Evolutionary conservation across 2,329 filamentous ascomycete genomes (phyloP).

Genomic region (Hymenoscyphus occultus): DNA sequence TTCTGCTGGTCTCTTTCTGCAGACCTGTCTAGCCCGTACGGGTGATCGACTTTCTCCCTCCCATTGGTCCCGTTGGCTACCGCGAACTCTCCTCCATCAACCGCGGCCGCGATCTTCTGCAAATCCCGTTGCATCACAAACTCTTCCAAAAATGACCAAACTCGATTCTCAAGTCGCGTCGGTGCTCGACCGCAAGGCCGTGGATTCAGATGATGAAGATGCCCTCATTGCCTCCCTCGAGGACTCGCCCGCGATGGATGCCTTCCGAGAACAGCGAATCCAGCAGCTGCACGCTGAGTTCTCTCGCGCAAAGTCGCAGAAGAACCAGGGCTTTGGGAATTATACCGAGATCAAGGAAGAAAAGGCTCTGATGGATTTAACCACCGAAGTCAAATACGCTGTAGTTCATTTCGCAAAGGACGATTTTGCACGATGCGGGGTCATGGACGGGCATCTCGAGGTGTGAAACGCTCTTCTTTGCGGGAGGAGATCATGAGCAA

Average conservation of each 20-base stretch:
- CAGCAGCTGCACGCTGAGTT: conserved; percentile 57
- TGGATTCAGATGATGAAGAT: conserved; percentile 51
- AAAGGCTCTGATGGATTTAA: conserved; percentile 51
- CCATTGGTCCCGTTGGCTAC: background rate
- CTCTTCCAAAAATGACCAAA: conserved; percentile 38
- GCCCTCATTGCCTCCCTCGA: conserved; percentile 55
- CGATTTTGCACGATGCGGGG: conserved; percentile 41
- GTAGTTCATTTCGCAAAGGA: conserved; percentile 43
- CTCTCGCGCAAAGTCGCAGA: conserved; percentile 49
- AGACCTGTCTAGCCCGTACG: background rate
- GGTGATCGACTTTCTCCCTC: background rate
- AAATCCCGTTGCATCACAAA: conserved; percentile 12
- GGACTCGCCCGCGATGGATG: conserved; percentile 50
- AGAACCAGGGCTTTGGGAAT: conserved; percentile 48
- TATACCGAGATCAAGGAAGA: conserved; percentile 57
- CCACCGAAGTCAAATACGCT: conserved; percentile 39
- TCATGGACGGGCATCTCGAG: conserved; percentile 42
- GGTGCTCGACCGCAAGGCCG: conserved; percentile 40
- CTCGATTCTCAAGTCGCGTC: conserved; percentile 50
- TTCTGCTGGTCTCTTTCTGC: background rate
- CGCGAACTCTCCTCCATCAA: conserved; percentile 9
- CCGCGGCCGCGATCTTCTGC: conserved; percentile 15
- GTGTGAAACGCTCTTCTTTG: conserved; percentile 18
- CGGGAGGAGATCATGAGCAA: background rate
- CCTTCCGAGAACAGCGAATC: conserved; percentile 54